These are phyloP conservation scores for Bruguiera sexangula DNA, from an alignment of 345 rosid genomes.

Conservation along the genomic window DNA sequence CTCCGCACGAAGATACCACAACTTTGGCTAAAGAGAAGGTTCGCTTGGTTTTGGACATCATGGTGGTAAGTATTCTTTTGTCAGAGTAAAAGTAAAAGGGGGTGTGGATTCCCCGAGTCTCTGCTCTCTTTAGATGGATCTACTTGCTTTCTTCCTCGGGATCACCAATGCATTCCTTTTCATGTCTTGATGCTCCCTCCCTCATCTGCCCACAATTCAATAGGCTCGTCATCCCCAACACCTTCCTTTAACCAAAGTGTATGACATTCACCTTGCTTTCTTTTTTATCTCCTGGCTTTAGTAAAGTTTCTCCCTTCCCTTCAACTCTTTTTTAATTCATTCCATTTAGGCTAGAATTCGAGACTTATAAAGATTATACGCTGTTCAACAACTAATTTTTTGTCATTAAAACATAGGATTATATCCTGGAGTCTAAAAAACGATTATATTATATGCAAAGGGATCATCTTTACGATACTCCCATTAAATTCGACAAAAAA, in stretches of 20 bases:
- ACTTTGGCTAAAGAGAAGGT: not conserved
- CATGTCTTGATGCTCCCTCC: conserved; percentile 24
- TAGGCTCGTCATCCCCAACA: not conserved
- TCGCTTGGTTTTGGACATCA: not conserved
- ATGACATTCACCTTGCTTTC: not conserved
- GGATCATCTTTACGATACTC: too few relatives aligned
- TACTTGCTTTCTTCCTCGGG: conserved; percentile 38
- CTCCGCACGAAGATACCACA: too few relatives aligned
- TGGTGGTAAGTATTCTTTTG: not conserved
- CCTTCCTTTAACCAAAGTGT: conserved; percentile 13
- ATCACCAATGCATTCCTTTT: conserved; percentile 31
- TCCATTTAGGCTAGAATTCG: too few relatives aligned
- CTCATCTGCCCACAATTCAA: conserved; percentile 8
- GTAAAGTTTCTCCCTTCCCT: not conserved
- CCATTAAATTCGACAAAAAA: too few relatives aligned
- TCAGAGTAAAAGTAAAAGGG: not conserved
- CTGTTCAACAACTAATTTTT: too few relatives aligned
- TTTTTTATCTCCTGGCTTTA: conserved; percentile 7
- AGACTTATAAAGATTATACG: too few relatives aligned
- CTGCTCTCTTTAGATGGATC: conserved; percentile 6
- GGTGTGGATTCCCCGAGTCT: not conserved
- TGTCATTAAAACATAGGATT: too few relatives aligned
- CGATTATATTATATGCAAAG: too few relatives aligned
- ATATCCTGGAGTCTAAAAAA: too few relatives aligned
- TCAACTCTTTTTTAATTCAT: not conserved